Evolutionary conservation across 139 green algal species (phyloP).

Genomic region (Pseudopediastrum boryanum): DNA sequence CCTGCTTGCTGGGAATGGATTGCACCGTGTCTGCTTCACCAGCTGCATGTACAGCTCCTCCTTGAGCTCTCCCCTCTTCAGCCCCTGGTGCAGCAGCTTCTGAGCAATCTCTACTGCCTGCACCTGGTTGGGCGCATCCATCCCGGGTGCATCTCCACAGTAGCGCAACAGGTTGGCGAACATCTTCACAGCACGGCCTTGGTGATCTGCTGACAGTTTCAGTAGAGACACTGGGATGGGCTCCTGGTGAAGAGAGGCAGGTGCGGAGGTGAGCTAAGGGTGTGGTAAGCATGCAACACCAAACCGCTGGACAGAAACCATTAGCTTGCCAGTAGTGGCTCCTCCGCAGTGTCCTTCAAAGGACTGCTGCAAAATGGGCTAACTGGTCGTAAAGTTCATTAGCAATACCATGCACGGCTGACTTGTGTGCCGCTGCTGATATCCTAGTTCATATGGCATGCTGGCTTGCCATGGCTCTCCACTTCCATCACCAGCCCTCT

Average conservation of each 20-base stretch:
- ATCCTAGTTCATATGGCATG: too few relatives aligned
- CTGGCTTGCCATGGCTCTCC: too few relatives aligned
- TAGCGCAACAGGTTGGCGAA: constrained; percentile 56
- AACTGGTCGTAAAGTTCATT: too few relatives aligned
- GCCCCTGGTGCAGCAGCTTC: constrained; percentile 91
- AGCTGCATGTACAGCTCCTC: constrained; percentile 94
- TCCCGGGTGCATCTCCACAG: constrained; percentile 19
- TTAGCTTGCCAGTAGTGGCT: too few relatives aligned
- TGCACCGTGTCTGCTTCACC: constrained; percentile 92
- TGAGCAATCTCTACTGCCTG: constrained; percentile 72
- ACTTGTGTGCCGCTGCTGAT: too few relatives aligned
- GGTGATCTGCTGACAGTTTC: constrained; percentile 83
- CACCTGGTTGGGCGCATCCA: constrained; percentile 42
- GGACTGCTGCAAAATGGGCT: too few relatives aligned
- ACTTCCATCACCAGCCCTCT: too few relatives aligned
- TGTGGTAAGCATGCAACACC: too few relatives aligned
- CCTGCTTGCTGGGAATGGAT: constrained; percentile 51
- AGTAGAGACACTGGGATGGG: constrained; percentile 88
- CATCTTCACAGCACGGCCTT: constrained; percentile 88
- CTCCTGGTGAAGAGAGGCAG: constrained; percentile 65
- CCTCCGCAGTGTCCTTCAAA: too few relatives aligned
- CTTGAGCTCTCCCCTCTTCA: constrained; percentile 89
- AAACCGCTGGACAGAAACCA: too few relatives aligned
- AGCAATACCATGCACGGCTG: too few relatives aligned
- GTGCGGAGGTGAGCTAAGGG: background rate